Conservation (phyloP, 2,329 filamentous ascomycete species). For the Penicillium sp. region DNA sequence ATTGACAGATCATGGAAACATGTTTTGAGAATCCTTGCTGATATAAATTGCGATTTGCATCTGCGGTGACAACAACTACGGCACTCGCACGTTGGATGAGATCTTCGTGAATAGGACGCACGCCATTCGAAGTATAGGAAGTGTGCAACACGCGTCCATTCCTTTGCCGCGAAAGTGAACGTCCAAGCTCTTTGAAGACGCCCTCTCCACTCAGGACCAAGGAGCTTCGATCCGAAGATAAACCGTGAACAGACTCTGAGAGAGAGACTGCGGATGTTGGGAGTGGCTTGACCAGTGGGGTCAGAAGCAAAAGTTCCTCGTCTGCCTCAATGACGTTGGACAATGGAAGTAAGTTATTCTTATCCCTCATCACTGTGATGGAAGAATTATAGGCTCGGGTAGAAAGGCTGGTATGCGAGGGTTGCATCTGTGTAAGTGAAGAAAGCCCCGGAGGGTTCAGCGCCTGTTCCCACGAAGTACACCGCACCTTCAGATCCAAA, state of each 20-base stretch:
- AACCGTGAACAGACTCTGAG: conserved; percentile 52
- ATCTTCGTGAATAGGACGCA: conserved; percentile 89
- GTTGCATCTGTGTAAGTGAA: conserved; percentile 76
- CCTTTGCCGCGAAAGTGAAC: conserved; percentile 79
- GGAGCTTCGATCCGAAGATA: conserved; percentile 56
- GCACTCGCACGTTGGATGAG: conserved; percentile 84
- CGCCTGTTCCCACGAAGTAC: conserved; percentile 87
- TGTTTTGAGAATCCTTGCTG: conserved; percentile 95
- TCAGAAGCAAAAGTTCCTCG: conserved; percentile 85
- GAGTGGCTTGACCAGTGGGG: conserved; percentile 86
- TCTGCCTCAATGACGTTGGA: conserved; percentile 77
- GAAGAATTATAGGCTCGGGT: conserved; percentile 86
- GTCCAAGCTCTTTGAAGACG: conserved; percentile 85
- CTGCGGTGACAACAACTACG: conserved; percentile 87
- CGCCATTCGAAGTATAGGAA: conserved; percentile 90
- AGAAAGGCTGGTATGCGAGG: conserved; percentile 76
- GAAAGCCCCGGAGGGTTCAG: conserved; percentile 80
- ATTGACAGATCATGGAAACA: conserved; percentile 82
- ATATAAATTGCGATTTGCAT: conserved; percentile 90
- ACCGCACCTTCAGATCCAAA: conserved; percentile 75
- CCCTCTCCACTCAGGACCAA: conserved; percentile 86
- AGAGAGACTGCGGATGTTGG: conserved; percentile 82
- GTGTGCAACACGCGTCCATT: conserved; percentile 88
- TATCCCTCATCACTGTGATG: conserved; percentile 89
- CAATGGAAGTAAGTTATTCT: conserved; percentile 78